Base-by-base conservation (phyloP, 2,329 filamentous ascomycete species). In the Ceratocystis diversiconidia region DNA sequence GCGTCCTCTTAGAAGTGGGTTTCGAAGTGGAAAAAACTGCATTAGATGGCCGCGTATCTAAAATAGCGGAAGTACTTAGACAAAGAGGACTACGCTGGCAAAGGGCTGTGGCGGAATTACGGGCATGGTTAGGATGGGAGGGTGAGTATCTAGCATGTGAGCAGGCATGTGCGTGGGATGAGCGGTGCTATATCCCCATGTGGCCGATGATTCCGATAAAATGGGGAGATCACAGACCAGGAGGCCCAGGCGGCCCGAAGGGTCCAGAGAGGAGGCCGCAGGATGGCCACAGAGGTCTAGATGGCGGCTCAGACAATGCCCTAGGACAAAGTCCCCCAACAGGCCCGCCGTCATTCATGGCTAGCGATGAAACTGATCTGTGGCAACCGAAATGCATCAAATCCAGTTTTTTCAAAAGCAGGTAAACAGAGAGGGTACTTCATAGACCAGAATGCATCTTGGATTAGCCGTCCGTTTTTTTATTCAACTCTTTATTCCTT, bases 51-150 rank as follows among this genome's bases (percentile, higher is more conserved):
- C 73, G 64, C 6, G 25, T 17, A 15, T 50, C 30, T 22, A 61
- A 4, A 19, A 41, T 12, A 10, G 41, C 25, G 19, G 57, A 48
- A 17, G 1, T 8, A n/a, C 46, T 52, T 15, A 7, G 28, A 28
- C 22, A 15, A 17, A 36, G 15, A 19, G 68, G 67, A 6, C 17
- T 44, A 62, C 12, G 61, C 2, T 77, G 76, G 74, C 70, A 67
- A n/a, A 65, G 71, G 5, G 70, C 73, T 17, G 67, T 79, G 3
- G 73, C 76, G 59, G 74, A 79, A 68, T 70, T 81, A 10, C 75
- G 76, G 70, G 78, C 79, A 1, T 81, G 79, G 78, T 72, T 80
- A 0, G 79, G 79, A 4, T 81, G 79, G 79, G 77, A 76, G 44
- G 76, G 77, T 32, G 75, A 79, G 70, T 79, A 76, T 70, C 72